Conservation (phyloP, 805 yeast species). For the Schwanniomyces yamadae region DNA sequence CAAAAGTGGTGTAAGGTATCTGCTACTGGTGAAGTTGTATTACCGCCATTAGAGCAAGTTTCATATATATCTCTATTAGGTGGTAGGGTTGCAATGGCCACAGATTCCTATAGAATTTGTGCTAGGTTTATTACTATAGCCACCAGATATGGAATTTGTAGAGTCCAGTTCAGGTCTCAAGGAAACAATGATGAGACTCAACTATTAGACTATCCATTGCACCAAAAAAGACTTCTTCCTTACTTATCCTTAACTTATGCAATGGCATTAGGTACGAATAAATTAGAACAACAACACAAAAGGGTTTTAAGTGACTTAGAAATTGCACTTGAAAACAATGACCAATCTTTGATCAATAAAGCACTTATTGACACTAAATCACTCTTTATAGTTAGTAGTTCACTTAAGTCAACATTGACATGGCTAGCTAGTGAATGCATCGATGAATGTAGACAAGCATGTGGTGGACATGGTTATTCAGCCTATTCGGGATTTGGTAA, state of each 20-base stretch:
- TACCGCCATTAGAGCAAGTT: conserved; percentile 48
- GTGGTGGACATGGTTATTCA: conserved; percentile 50
- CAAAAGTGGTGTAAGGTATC: conserved; percentile 44
- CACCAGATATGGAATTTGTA: conserved; percentile 44
- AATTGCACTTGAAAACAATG: conserved; percentile 33
- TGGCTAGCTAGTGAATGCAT: conserved; percentile 45
- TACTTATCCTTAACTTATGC: conserved; percentile 42
- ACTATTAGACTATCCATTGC: conserved; percentile 45
- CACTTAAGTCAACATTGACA: conserved; percentile 44
- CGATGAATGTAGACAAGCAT: conserved; percentile 43
- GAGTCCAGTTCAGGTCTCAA: conserved; percentile 43
- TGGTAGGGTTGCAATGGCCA: conserved; percentile 46
- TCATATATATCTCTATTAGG: conserved; percentile 42
- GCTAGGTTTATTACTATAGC: conserved; percentile 45
- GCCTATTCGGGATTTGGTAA: conserved; percentile 46
- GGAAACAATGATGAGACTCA: conserved; percentile 36
- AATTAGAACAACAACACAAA: conserved; percentile 34
- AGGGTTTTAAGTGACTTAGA: conserved; percentile 33
- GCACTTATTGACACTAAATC: conserved; percentile 40
- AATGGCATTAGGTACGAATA: conserved; percentile 36
- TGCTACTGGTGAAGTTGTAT: conserved; percentile 37
- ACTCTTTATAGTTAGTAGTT: conserved; percentile 44
- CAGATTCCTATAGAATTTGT: conserved; percentile 42
- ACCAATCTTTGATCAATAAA: conserved; percentile 27
- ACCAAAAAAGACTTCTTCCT: conserved; percentile 46